Evolutionary conservation across 2,329 filamentous ascomycete species (phyloP).

Genomic region (Didymellaceae sp.): DNA sequence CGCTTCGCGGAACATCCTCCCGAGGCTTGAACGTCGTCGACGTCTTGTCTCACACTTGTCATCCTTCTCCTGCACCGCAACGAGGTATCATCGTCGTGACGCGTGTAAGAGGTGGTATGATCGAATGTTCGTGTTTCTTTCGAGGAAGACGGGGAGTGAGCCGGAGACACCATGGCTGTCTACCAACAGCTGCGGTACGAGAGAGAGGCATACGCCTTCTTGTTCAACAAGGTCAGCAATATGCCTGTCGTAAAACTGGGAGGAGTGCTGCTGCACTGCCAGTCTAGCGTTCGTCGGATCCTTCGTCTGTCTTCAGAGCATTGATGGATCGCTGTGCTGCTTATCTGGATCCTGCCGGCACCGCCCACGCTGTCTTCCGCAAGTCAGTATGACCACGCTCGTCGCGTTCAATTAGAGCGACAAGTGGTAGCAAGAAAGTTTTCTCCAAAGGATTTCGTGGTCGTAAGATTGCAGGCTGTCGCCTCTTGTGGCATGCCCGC

Average conservation of each 20-base stretch:
- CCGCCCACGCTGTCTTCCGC: background rate
- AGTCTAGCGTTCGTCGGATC: background rate
- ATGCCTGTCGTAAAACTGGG: background rate
- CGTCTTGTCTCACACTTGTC: background rate
- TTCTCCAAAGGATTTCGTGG: no score
- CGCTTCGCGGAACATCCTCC: constrained; percentile 7
- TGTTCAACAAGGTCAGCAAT: background rate
- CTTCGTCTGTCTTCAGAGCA: background rate
- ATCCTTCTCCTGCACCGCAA: background rate
- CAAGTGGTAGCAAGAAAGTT: background rate
- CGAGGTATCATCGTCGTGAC: no score
- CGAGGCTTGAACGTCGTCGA: constrained; percentile 1
- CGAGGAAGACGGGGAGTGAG: no score
- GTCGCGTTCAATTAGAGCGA: no score
- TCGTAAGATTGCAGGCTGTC: no score
- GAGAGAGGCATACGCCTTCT: background rate
- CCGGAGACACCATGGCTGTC: background rate
- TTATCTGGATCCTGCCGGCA: background rate
- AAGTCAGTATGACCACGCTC: background rate
- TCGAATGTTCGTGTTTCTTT: no score
- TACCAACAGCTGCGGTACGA: background rate
- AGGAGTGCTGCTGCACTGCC: background rate
- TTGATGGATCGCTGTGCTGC: background rate
- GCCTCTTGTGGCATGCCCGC: no score
- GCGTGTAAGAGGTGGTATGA: no score